phyloP scores from a whole-genome alignment of 2,329 filamentous ascomycete genomes.

The Alternaria sp. region DNA sequence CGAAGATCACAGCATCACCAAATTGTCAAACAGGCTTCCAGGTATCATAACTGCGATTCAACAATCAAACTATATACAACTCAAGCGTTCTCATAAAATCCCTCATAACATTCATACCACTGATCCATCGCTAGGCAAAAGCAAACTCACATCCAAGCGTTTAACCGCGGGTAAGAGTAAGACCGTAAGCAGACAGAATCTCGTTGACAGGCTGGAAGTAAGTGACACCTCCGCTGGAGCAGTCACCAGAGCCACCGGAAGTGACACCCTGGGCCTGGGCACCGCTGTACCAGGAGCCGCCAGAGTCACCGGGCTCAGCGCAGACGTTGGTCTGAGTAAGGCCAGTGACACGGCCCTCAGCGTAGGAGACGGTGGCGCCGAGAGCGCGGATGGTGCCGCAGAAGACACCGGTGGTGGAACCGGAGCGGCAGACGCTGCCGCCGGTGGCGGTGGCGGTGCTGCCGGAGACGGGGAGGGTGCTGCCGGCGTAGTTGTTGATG shows the following conservation, averaged over 20 bases:
- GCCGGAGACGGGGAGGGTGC: conserved; percentile 45
- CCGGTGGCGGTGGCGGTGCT: conserved; percentile 48
- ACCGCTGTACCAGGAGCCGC: conserved; percentile 51
- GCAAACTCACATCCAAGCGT: not conserved
- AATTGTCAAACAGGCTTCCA: not conserved
- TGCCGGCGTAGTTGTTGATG: conserved; percentile 45
- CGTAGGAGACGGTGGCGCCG: conserved; percentile 49
- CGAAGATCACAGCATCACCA: not conserved
- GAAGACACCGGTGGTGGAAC: conserved; percentile 51
- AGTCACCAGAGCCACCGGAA: conserved; percentile 51
- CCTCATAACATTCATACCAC: not conserved
- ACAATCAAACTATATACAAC: not conserved
- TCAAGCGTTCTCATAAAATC: not conserved
- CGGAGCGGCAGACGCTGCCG: conserved; percentile 51
- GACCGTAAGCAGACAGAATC: conserved; percentile 50
- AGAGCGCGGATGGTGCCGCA: conserved; percentile 48
- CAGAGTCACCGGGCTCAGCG: conserved; percentile 53
- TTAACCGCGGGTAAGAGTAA: conserved; percentile 32
- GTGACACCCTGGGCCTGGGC: conserved; percentile 53
- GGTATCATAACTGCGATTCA: not conserved
- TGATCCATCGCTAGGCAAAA: not conserved
- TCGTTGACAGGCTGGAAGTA: conserved; percentile 54
- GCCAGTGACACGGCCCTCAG: conserved; percentile 49
- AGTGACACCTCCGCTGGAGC: conserved; percentile 45
- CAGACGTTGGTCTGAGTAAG: conserved; percentile 52